These are phyloP conservation scores for Ophiostoma tasmaniense DNA, from an alignment of 2,329 filamentous ascomycete species.

Conservation along the genomic window DNA sequence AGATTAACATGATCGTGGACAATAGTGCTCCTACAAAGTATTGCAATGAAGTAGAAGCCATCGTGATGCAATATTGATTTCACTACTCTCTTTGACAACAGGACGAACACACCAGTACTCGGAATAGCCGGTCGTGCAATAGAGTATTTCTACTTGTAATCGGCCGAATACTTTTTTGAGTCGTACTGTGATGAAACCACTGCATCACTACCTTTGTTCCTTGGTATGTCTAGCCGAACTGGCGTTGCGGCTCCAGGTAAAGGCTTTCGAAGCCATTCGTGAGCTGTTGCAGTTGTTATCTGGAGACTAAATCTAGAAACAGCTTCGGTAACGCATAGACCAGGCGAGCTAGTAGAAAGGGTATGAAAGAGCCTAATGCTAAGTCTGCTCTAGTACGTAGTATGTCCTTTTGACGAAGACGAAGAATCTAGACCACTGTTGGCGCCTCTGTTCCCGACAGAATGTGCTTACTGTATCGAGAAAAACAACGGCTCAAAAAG, in stretches of 20 bases:
- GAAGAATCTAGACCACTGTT: background rate
- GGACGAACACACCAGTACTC: too few species aligned
- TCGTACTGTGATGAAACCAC: background rate
- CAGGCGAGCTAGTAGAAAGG: background rate
- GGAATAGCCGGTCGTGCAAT: background rate
- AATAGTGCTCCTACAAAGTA: background rate
- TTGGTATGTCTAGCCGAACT: background rate
- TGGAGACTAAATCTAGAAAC: background rate
- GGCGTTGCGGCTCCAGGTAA: background rate
- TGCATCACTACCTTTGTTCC: background rate
- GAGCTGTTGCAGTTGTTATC: background rate
- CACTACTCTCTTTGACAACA: too few species aligned
- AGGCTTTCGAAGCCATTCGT: background rate
- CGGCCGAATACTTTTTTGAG: background rate
- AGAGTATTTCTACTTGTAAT: background rate
- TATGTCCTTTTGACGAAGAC: background rate
- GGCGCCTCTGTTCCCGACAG: background rate
- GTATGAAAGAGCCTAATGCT: background rate
- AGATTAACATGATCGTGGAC: background rate
- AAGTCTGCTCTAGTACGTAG: too few species aligned
- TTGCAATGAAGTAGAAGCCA: too few species aligned
- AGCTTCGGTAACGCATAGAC: conserved; percentile 1
- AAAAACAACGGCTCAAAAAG: background rate
- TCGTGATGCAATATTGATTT: too few species aligned
- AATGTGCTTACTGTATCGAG: background rate